Evolutionary conservation across 2,329 filamentous ascomycete species (phyloP), one percentile per base, ranked within the genome.

Genomic region (Sphaceloma murrayae): DNA sequence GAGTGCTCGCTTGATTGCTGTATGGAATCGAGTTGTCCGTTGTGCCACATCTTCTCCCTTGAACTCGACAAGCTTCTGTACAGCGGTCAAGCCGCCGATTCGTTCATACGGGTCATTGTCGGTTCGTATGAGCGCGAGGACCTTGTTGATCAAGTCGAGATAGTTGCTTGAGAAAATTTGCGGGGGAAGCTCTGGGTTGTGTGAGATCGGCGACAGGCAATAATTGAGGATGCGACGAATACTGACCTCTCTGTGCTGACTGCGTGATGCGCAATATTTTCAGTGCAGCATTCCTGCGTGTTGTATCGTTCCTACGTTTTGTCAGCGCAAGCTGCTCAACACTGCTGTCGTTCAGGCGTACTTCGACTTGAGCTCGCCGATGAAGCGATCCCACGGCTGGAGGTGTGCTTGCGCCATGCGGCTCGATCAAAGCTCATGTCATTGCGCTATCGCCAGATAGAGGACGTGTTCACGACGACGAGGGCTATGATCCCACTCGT

Each of bases 31-130:
- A 21, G 89, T 94, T 48, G 91, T 94, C 65, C 96, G 96, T 56
- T 86, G 79, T 26, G 85, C 86, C 17, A 85, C 78, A 66, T 98
- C 93, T 54, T 95, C 85, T 48, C 88, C 89, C 56, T 95, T 89
- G 61, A 96, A 95, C 62, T 95, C 88, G 63, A 96, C 89, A 45
- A 98, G 77, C 46, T 82, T 82, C 62, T 94, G 89, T 49, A 98
- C 77, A 48, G 89, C 89, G 56, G 91, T 82, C 50, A 98, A 82
- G 43, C 91, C 93, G 50, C 88, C 91, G 46, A 95, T 78, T 47
- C 87, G 82, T 60, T 98, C 91, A 54, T 81, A 79, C 4, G 85
- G 82, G 61, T 94, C 88, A 66, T 77, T 82, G 51, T 87, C 85
- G 61, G 89, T 85, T 36, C 86, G 79, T 49, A 94, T 86, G 52